Conservation (phyloP, 2,329 filamentous ascomycete genomes). For the Dryadomyces quercus-mongolicae region DNA sequence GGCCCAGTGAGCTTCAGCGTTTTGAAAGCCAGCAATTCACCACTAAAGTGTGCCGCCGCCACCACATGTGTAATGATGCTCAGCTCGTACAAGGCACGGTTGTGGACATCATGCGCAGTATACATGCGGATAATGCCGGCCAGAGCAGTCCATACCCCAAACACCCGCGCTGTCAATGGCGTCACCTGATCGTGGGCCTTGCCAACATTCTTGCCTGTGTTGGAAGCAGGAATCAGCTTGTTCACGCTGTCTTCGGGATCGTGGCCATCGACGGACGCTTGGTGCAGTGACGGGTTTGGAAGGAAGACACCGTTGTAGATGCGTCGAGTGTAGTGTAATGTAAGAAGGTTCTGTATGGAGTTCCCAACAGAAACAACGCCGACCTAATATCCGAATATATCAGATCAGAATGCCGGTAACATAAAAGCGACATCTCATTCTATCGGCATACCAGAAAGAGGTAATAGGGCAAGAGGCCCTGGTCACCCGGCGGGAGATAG, state of each 20-base stretch:
- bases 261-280: constrained; percentile 17
- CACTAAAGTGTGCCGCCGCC: constrained; percentile 65
- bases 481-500: constrained; percentile 32
- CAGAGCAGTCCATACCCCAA: constrained; percentile 80
- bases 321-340: constrained; percentile 70
- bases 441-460: constrained; percentile 38
- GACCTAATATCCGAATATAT: constrained; percentile 39
- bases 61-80: constrained; percentile 72
- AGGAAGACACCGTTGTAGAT: constrained; percentile 64
- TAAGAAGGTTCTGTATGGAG: constrained; percentile 70
- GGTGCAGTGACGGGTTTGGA: constrained; percentile 29
- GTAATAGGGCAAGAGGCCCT: constrained; percentile 47
- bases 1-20: constrained; percentile 54
- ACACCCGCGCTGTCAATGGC: constrained; percentile 64
- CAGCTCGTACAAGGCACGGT: constrained; percentile 64
- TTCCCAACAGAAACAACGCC: constrained; percentile 75
- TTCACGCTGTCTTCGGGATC: constrained; percentile 36
- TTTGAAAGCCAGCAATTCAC: constrained; percentile 70
- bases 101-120: constrained; percentile 68
- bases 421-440: neutral
- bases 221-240: constrained; percentile 34
- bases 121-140: constrained; percentile 68
- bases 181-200: constrained; percentile 51
- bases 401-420: neutral
- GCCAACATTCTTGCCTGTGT: constrained; percentile 29